Conservation (phyloP, 768 basidiomycete genomes). For the Leccinum longicurvipes region DNA sequence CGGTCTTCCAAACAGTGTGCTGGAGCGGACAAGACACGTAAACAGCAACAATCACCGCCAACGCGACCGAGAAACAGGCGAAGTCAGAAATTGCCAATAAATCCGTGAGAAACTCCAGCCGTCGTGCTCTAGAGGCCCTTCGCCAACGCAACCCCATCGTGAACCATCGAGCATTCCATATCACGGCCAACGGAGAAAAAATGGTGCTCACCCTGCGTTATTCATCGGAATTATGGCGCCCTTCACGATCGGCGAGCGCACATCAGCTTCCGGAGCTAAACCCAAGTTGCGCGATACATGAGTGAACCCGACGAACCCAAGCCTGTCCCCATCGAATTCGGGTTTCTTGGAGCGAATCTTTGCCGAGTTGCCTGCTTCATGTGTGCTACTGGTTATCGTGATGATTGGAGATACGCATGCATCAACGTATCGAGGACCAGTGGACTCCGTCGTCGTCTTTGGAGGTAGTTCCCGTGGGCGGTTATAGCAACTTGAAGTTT, state of each 20-base stretch:
- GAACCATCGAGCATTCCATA: slow-evolving; percentile 9
- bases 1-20: slow-evolving; percentile 26
- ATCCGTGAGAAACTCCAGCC: slow-evolving; percentile 3
- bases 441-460: neutral
- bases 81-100: slow-evolving; percentile 12
- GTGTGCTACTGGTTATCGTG: neutral
- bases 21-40: slow-evolving; percentile 15
- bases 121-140: slow-evolving; percentile 6
- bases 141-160: slow-evolving; percentile 11
- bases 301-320: slow-evolving; percentile 8
- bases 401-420: slow-evolving; percentile 27
- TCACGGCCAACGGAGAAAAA: slow-evolving; percentile 5
- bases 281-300: slow-evolving; percentile 12
- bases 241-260: slow-evolving; percentile 28
- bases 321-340: neutral
- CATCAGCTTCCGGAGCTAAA: slow-evolving; percentile 17
- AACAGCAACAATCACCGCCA: slow-evolving; percentile 18
- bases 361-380: neutral
- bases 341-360: neutral
- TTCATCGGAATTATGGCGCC: slow-evolving; percentile 23
- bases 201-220: slow-evolving; percentile 20
- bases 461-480: neutral
- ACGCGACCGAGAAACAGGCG: slow-evolving; percentile 13
- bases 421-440: slow-evolving; percentile 23
- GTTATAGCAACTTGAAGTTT: slow-evolving; percentile 11